These are phyloP conservation scores for Plasmopara muralis DNA, from an alignment of 352 stramenopile species.

Conservation along the genomic window DNA sequence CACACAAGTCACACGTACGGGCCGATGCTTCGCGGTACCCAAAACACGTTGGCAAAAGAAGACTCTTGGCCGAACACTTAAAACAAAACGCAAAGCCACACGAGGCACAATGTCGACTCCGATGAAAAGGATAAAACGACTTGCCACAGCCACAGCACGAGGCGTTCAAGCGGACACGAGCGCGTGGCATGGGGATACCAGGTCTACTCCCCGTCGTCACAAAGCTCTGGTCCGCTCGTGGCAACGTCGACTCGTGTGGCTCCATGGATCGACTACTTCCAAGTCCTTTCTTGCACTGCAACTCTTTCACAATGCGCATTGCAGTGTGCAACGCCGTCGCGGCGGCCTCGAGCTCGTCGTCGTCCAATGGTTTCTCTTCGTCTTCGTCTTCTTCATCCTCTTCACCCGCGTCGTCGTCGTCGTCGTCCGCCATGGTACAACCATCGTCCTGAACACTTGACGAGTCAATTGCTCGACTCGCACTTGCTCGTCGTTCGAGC, in stretches of 20 bases:
- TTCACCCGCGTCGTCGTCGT: conserved; percentile 40
- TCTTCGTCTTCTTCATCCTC: conserved; percentile 27
- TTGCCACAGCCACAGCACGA: conserved; percentile 49
- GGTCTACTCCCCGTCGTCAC: conserved; percentile 15
- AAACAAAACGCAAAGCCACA: conserved; percentile 60
- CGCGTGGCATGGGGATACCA: conserved; percentile 39
- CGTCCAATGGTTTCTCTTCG: conserved; percentile 26
- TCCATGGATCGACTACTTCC: conserved; percentile 42
- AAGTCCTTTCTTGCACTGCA: conserved; percentile 49
- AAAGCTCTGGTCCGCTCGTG: conserved; percentile 1
- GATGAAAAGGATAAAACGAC: conserved; percentile 68
- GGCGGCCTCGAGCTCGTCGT: conserved; percentile 39
- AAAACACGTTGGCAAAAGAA: conserved; percentile 54
- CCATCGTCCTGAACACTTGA: conserved; percentile 10
- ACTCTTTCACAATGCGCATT: conserved; percentile 47
- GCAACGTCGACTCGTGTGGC: conserved; percentile 6
- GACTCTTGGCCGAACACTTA: conserved; percentile 51
- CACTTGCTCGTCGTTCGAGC: conserved; percentile 10
- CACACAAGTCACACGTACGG: conserved; percentile 55
- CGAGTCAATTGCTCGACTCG: neutral
- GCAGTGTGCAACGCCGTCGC: conserved; percentile 45
- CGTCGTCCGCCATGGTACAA: conserved; percentile 10
- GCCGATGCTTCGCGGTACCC: conserved; percentile 41
- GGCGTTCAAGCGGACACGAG: conserved; percentile 23
- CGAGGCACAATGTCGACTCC: conserved; percentile 45